These are phyloP conservation scores for Talaromyces sp. DNA, from an alignment of 2,329 filamentous ascomycete genomes.

Conservation along the genomic window DNA sequence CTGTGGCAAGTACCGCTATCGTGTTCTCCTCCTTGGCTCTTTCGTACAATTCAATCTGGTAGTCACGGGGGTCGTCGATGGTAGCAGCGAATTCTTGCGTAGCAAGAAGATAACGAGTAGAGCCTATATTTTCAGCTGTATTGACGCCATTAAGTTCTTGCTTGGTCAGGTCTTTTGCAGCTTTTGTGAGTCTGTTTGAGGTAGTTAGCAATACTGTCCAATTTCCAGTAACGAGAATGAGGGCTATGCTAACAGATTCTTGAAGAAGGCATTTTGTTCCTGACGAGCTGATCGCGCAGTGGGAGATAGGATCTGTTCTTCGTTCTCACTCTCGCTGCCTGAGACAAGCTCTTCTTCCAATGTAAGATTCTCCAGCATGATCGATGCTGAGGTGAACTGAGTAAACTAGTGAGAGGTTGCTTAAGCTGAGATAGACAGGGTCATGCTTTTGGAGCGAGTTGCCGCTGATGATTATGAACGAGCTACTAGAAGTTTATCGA, in stretches of 20 bases:
- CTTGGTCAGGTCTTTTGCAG: slow-evolving; percentile 42
- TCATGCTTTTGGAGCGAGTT: background rate
- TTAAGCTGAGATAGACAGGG: background rate
- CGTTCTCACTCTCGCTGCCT: slow-evolving; percentile 30
- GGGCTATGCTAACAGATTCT: slow-evolving; percentile 39
- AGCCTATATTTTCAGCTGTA: slow-evolving; percentile 47
- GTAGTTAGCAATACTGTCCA: background rate
- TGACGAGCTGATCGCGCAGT: slow-evolving; percentile 34
- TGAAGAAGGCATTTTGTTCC: slow-evolving; percentile 51
- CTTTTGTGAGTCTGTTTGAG: slow-evolving; percentile 35
- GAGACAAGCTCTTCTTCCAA: background rate
- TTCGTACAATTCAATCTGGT: slow-evolving; percentile 89
- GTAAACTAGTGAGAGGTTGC: background rate
- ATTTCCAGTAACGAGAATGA: background rate
- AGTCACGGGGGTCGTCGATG: slow-evolving; percentile 77
- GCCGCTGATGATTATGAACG: background rate
- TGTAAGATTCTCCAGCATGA: background rate
- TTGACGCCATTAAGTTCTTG: slow-evolving; percentile 34
- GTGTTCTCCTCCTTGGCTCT: slow-evolving; percentile 78
- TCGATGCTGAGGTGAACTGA: background rate
- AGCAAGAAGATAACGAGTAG: slow-evolving; percentile 52
- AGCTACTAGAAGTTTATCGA: background rate
- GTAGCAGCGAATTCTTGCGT: slow-evolving; percentile 55
- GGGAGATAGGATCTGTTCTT: slow-evolving; percentile 24
- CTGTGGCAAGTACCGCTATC: slow-evolving; percentile 89